Conservation (phyloP, 2,329 filamentous ascomycete genomes). For the Colletotrichum sidae region DNA sequence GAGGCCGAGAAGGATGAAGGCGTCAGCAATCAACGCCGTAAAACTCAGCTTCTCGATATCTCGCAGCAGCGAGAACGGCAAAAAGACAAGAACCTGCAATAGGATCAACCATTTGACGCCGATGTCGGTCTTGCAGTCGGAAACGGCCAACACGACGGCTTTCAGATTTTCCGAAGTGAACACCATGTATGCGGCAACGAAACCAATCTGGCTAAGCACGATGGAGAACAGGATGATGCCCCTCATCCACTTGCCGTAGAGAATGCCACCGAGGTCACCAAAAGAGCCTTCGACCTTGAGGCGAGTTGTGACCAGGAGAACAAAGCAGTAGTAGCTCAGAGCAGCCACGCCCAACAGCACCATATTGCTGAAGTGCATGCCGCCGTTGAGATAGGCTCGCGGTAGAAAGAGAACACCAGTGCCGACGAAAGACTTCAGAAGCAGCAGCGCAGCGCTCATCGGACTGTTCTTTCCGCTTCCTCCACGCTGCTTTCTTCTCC, state of each 20-base stretch:
- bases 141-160: slow-evolving; percentile 92
- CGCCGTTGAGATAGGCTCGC: slow-evolving; percentile 92
- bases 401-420: slow-evolving; percentile 95
- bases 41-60: slow-evolving; percentile 98
- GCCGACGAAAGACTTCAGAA: slow-evolving; percentile 98
- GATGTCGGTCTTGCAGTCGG: slow-evolving; percentile 86
- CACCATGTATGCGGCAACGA: slow-evolving; percentile 94
- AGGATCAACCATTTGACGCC: slow-evolving; percentile 91
- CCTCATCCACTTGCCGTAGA: slow-evolving; percentile 93
- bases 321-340: slow-evolving; percentile 97
- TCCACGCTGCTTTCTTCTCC: slow-evolving; percentile 80
- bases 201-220: slow-evolving; percentile 94
- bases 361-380: slow-evolving; percentile 95
- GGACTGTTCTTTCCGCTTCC: slow-evolving; percentile 82
- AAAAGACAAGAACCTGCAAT: slow-evolving; percentile 94
- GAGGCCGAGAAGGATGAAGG: slow-evolving; percentile 92
- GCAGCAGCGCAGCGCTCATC: slow-evolving; percentile 82
- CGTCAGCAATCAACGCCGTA: slow-evolving; percentile 91
- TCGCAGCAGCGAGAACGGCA: slow-evolving; percentile 91
- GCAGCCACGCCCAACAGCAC: slow-evolving; percentile 87
- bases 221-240: slow-evolving; percentile 90
- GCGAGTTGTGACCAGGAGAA: slow-evolving; percentile 88
- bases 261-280: slow-evolving; percentile 92
- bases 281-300: slow-evolving; percentile 93
- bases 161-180: slow-evolving; percentile 97